Base-by-base conservation (phyloP, 176 grass and related monocot species). In the Eleusine indica region DNA sequence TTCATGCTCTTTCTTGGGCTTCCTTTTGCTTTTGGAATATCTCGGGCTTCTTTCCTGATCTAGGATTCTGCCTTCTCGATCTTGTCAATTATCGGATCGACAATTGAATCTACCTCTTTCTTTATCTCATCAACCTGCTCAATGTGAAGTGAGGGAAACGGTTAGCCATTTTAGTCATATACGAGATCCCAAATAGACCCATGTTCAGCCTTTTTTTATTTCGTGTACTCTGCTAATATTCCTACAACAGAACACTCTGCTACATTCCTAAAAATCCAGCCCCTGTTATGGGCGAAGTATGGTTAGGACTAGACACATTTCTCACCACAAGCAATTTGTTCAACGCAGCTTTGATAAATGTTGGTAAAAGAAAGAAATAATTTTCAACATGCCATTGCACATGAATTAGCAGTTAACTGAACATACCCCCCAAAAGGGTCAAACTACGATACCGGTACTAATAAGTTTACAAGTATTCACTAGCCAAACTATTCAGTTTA, bases 41-140 rank as follows among this genome's bases (percentile, higher is more conserved):
- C 13, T 13, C 61, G 44, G 53, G 66, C 15, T 48, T 9, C 48
- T 29, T 7, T 4, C 4, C 15, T 56, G 15, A 35, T 6, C 53
- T 81, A 61, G 13, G 38, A 30, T 16, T 72, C 66, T 46, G 69
- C 71, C 66, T 89, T 71, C n/a, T 1, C 25, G 57, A 64, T 18
- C 66, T 81, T 82, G 48, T 84, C 66, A 17, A 92, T 81, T 68
- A 92, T 84, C 60, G 90, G 90, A 48, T 87, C 76, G 15, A 87
- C 83, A 52, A 89, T 54, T 51, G 87, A 75, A 51, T 92, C 90
- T n/a, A 87, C 71, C 69, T 84, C 76, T 73, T 89, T 79, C 73
- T 66, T 80, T 87, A 92, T 77, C 80, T 87, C 90, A 30, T 92
- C 90, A 38, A 92, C 84, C 90, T 92, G 83, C 38, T 44, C 43